phyloP scores from a whole-genome alignment of 176 grass and related monocot genomes.

The Dendrocalamus sinicus region DNA sequence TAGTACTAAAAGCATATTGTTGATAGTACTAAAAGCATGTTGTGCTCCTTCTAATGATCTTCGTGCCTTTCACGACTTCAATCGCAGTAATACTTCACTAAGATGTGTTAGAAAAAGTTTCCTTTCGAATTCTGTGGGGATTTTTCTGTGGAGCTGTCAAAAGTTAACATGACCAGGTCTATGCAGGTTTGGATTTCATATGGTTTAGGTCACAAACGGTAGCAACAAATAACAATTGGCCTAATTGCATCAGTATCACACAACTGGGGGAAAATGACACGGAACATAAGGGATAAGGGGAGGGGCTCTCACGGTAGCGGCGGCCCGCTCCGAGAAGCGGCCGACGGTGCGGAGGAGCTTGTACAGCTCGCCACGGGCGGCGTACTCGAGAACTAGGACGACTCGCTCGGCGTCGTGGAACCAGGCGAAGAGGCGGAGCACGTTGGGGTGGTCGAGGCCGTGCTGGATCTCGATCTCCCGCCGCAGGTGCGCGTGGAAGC shows the following conservation, averaged over 20 bases:
- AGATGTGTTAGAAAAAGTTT: not conserved
- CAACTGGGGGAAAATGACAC: not conserved
- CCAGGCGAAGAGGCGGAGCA: slow-evolving; percentile 93
- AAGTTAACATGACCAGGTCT: not conserved
- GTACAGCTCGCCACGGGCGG: slow-evolving; percentile 72
- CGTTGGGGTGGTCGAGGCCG: slow-evolving; percentile 83
- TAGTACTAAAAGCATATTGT: no score
- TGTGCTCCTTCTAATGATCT: not conserved
- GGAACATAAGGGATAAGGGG: not conserved
- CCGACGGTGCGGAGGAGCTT: slow-evolving; percentile 69
- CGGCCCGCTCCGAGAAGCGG: slow-evolving; percentile 63
- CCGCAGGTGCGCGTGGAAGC: slow-evolving; percentile 65
- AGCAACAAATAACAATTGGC: no score
- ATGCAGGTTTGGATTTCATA: not conserved
- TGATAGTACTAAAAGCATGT: not conserved
- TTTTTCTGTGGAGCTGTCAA: not conserved
- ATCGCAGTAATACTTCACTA: not conserved
- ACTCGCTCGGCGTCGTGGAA: slow-evolving; percentile 76
- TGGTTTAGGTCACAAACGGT: not conserved
- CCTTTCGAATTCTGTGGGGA: not conserved
- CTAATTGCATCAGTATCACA: not conserved
- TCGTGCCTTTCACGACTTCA: not conserved
- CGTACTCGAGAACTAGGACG: slow-evolving; percentile 87
- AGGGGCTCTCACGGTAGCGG: slow-evolving; percentile 61
- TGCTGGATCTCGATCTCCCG: slow-evolving; percentile 91